phyloP scores from a whole-genome alignment of 2,329 filamentous ascomycete genomes.

The Cladosporium sp. region DNA sequence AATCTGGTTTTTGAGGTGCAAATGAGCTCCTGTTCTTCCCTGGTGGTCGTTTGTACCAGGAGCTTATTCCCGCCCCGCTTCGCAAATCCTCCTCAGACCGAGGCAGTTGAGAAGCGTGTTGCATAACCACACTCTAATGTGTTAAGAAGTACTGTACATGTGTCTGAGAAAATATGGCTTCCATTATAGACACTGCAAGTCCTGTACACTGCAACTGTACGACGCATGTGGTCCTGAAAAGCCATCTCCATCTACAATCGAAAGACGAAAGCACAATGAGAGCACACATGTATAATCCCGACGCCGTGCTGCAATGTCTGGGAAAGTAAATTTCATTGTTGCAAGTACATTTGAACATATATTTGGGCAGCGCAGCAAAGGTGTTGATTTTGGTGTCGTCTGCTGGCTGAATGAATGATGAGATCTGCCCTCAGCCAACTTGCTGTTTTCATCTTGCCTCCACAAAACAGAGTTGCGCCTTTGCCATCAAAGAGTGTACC shows the following conservation, averaged over 20 bases:
- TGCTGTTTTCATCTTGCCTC: not conserved
- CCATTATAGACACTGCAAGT: not conserved
- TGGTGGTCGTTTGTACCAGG: not conserved
- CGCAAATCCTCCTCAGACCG: not conserved
- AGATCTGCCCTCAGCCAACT: not conserved
- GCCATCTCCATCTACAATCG: not conserved
- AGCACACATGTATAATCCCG: not conserved
- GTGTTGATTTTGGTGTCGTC: not conserved
- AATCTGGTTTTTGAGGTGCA: not conserved
- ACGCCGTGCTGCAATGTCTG: not conserved
- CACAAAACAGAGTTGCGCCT: not conserved
- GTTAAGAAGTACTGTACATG: not conserved
- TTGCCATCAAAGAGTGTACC: not conserved
- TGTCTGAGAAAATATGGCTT: not conserved
- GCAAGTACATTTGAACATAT: not conserved
- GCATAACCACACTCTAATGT: not conserved
- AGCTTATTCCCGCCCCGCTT: constrained; percentile 5
- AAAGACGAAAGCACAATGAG: too few species aligned
- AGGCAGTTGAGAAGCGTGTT: not conserved
- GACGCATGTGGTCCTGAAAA: not conserved
- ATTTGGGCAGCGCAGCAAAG: not conserved
- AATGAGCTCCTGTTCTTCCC: not conserved
- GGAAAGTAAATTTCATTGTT: not conserved
- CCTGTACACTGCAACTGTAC: not conserved
- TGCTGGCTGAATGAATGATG: not conserved